Conservation (phyloP, 495 filamentous ascomycete species). For the Evernia prunastri region DNA sequence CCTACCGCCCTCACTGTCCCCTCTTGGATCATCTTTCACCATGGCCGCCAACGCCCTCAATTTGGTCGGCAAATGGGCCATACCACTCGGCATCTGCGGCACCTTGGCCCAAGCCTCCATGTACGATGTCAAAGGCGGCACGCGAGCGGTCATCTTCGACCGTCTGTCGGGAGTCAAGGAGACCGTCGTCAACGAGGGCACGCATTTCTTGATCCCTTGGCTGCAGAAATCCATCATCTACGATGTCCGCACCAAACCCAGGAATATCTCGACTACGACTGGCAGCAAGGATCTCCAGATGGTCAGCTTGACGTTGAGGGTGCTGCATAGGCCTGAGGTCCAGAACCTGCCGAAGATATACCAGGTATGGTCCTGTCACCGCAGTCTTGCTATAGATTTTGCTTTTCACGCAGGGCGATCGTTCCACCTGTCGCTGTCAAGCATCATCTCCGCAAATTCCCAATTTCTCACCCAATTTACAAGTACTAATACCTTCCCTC, state of each 20-base stretch:
- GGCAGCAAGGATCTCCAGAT: conserved; percentile 99
- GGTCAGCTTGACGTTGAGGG: conserved; percentile 95
- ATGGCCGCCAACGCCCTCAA: conserved; percentile 61
- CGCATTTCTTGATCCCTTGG: conserved; percentile 95
- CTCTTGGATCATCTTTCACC: conserved; percentile 23
- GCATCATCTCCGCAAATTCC: not conserved
- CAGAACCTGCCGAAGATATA: conserved; percentile 92
- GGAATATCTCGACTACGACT: conserved; percentile 96
- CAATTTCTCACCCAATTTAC: not conserved
- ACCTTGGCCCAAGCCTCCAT: conserved; percentile 65
- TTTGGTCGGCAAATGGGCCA: conserved; percentile 59
- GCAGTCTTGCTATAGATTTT: not conserved
- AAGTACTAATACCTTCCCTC: conserved; percentile 27
- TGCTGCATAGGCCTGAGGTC: conserved; percentile 92
- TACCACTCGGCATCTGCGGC: conserved; percentile 61
- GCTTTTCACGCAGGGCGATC: not conserved
- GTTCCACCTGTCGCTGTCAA: not conserved
- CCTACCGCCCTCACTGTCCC: not conserved
- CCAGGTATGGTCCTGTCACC: conserved; percentile 57
- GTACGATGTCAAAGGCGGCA: conserved; percentile 95
- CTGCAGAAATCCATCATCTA: conserved; percentile 91
- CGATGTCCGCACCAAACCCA: conserved; percentile 94
- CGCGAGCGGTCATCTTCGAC: conserved; percentile 97
- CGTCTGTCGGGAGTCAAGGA: conserved; percentile 87
- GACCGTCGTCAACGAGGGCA: conserved; percentile 87